Percentiles rank a stretch among this genome's conserved stretches.
Conservation (phyloP, 495 filamentous ascomycete genomes). For the Daldinia decipiens region DNA sequence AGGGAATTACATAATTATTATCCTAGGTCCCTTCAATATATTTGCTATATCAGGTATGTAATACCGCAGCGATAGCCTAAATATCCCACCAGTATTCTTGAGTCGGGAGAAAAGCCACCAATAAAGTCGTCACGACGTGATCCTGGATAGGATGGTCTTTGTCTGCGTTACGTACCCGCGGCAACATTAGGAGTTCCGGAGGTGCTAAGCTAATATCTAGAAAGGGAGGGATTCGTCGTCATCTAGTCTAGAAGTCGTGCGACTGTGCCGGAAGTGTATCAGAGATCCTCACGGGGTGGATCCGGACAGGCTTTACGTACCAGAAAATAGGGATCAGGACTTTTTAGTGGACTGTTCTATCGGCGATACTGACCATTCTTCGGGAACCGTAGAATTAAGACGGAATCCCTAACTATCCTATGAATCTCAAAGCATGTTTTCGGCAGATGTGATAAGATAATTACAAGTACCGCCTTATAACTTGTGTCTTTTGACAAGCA, state of each 20-base stretch:
- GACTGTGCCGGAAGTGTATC: neutral
- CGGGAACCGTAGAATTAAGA: neutral
- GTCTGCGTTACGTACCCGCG: too few species aligned
- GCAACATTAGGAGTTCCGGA: too few species aligned
- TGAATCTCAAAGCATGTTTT: neutral
- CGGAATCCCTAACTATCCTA: neutral
- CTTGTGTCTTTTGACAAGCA: neutral
- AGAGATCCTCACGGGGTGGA: neutral
- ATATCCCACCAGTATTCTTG: neutral
- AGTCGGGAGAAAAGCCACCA: neutral
- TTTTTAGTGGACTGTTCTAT: neutral
- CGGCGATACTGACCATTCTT: neutral
- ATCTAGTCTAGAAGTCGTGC: neutral
- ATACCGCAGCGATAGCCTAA: neutral
- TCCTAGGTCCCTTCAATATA: neutral
- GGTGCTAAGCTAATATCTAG: neutral
- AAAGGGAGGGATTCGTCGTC: neutral
- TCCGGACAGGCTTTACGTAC: neutral
- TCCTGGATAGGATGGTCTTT: neutral
- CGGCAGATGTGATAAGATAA: constrained; percentile 1
- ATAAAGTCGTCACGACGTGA: neutral
- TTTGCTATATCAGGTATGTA: neutral
- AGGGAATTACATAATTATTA: neutral
- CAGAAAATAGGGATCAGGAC: neutral
- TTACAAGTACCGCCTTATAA: neutral